Base-by-base conservation (phyloP, 352 stramenopile genomes). In the Globisporangium cystogenes region DNA sequence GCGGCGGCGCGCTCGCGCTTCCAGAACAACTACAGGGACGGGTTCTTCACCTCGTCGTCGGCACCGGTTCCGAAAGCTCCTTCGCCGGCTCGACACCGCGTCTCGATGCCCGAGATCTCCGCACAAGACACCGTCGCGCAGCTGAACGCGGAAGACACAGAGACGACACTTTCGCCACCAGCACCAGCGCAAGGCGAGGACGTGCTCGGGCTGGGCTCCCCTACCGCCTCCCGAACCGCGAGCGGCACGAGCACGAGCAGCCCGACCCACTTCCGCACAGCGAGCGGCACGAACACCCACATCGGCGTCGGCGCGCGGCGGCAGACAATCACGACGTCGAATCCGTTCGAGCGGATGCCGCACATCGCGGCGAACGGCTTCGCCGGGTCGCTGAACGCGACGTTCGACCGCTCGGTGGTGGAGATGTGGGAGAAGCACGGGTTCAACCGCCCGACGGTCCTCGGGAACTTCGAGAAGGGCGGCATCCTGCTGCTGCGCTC, bases 401-500 rank as follows among this genome's bases (percentile, higher is more conserved):
- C 68, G 12, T 52, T 60, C 10, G 64, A 78, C 26, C 65, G 63
- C 14, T 29, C 57, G 1, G 62, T 86, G 35, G 68, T 87, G 8
- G 66, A 68, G n/a, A 55, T 76, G 6, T 94, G 83, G 83, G 77
- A 90, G 43, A 74, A 77, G 18, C 84, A 89, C 51, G 83, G 83
- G 0, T 92, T 91, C 51, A 87, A 89, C 50, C 69, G 64, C 7
- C 60, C 67, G 31, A 75, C 63, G 4, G 64, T 92, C 14, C 59
- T 89, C 27, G 67, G 69, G 14, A 94, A 94, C 61, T 94, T 94
- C 59, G 67, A 88, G 6, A 83, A 86, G 27, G 81, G 83, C 16
- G 83, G 83, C 7, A 76, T 90, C 8, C 43, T 94, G 44, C 55
- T 94, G 46, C 59, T 92, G 8, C 71, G 73, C 51, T 73, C 66